Conservation (phyloP, 441 rosid genomes). For the Erysimum pusillum region DNA sequence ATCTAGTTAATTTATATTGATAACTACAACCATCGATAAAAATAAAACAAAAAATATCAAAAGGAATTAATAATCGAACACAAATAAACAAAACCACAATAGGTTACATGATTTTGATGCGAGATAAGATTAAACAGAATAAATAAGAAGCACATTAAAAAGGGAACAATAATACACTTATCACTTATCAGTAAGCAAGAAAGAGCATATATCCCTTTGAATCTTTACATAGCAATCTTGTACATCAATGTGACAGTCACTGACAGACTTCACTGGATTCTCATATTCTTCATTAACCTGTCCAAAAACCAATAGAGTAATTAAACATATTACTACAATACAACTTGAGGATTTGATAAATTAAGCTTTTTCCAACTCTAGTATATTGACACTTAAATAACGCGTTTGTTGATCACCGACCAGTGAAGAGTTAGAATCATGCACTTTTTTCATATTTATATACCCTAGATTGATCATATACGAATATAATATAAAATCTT, state of each 20-base stretch:
- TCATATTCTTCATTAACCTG: slow-evolving; percentile 45
- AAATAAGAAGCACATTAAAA: slow-evolving; percentile 6
- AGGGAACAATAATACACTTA: neutral
- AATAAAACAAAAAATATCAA: neutral
- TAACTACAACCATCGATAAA: neutral
- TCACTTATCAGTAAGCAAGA: slow-evolving; percentile 14
- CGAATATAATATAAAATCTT: neutral
- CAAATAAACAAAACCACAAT: neutral
- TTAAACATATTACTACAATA: neutral
- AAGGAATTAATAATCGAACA: neutral
- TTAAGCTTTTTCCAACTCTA: neutral
- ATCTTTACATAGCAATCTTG: slow-evolving; percentile 3
- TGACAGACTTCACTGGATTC: slow-evolving; percentile 42
- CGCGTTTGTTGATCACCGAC: slow-evolving; percentile 16
- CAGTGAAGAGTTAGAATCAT: slow-evolving; percentile 19
- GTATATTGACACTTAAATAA: neutral
- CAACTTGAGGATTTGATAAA: neutral
- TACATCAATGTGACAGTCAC: slow-evolving; percentile 17
- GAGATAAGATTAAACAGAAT: neutral
- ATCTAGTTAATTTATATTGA: neutral
- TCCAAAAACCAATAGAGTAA: neutral
- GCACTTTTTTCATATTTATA: slow-evolving; percentile 9
- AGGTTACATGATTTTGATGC: neutral
- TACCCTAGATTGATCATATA: neutral
- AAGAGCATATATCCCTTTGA: neutral